Evolutionary conservation across 2,329 filamentous ascomycete species (phyloP).

Genomic region (Alternaria sp.): DNA sequence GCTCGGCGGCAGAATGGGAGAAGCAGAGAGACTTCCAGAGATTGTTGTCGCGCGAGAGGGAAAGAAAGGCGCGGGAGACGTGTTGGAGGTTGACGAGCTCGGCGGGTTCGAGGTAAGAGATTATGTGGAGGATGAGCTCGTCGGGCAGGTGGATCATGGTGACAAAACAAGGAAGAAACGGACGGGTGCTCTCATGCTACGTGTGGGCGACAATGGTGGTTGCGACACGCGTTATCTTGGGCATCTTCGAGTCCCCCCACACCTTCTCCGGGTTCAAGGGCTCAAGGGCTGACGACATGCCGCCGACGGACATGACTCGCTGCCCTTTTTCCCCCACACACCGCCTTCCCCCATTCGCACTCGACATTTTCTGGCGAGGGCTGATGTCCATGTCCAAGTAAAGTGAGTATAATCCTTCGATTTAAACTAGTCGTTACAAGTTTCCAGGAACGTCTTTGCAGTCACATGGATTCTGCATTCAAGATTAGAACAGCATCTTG

Average conservation of each 20-base stretch:
- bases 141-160: constrained; percentile 43
- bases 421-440: neutral
- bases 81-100: constrained; percentile 75
- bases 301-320: constrained; percentile 22
- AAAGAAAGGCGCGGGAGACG: constrained; percentile 71
- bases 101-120: constrained; percentile 64
- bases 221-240: constrained; percentile 24
- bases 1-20: constrained; percentile 71
- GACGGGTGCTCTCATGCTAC: neutral
- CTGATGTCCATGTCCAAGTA: neutral
- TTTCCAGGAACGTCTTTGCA: neutral
- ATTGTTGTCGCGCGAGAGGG: constrained; percentile 75
- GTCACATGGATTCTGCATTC: neutral
- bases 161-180: neutral
- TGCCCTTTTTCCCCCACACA: constrained; percentile 2
- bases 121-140: constrained; percentile 56
- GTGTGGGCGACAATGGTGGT: constrained; percentile 9
- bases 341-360: constrained; percentile 8
- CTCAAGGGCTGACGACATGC: constrained; percentile 31
- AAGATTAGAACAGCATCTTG: neutral
- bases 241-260: neutral
- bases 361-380: neutral
- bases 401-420: neutral
- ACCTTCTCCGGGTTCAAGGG: constrained; percentile 12
- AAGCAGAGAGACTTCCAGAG: constrained; percentile 83